Percentiles rank a stretch among this genome's conserved stretches.
Conservation (phyloP, 2,329 filamentous ascomycete species). For the Trichoderma brevicompactum region DNA sequence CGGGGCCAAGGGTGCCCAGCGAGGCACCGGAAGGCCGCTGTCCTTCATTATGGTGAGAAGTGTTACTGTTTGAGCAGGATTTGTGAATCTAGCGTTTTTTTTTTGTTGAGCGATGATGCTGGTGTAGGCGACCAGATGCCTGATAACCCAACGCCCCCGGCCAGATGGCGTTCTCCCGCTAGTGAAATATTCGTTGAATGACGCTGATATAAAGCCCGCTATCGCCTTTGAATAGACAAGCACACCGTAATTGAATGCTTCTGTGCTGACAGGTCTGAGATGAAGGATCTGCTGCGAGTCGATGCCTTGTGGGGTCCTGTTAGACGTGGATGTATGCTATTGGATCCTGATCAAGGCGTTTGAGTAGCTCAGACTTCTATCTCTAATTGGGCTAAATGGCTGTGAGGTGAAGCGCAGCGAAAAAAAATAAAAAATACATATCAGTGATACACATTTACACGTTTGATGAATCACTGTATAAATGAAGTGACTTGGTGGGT, state of each 20-base stretch:
- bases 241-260: not conserved
- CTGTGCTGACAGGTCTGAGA: not conserved
- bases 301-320: constrained; percentile 11
- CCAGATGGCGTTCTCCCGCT: not conserved
- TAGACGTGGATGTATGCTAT: constrained; percentile 24
- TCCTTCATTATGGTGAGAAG: constrained; percentile 6
- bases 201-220: too few relatives aligned
- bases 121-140: not conserved
- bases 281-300: not conserved
- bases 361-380: not conserved
- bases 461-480: too few relatives aligned
- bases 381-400: not conserved
- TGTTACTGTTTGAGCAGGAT: not conserved
- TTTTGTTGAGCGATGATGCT: not conserved
- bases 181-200: not conserved
- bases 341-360: not conserved
- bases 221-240: not conserved
- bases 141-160: not conserved
- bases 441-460: not conserved
- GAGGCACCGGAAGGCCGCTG: not conserved
- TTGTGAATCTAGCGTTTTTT: too few relatives aligned
- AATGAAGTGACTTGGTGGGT: too few relatives aligned
- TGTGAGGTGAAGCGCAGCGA: not conserved
- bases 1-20: constrained; percentile 3
- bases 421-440: not conserved